Conservation (phyloP, 2,329 filamentous ascomycete genomes). For the Diaporthe vaccinii region DNA sequence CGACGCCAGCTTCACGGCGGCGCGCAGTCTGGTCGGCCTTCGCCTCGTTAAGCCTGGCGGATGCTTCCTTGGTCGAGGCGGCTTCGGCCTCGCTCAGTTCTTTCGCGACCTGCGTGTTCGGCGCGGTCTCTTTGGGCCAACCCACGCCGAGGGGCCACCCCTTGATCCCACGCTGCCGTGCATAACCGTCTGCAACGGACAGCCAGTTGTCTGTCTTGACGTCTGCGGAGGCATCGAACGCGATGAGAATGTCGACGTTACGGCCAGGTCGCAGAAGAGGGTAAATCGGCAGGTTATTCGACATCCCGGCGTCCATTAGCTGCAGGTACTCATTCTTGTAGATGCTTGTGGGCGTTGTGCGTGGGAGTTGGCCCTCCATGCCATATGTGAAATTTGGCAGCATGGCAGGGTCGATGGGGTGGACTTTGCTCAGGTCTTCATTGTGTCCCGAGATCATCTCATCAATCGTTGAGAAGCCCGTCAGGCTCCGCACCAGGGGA, state of each 20-base stretch:
- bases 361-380: constrained; percentile 81
- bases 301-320: constrained; percentile 98
- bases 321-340: constrained; percentile 79
- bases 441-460: constrained; percentile 85
- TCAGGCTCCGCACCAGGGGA: constrained; percentile 81
- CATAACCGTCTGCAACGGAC: constrained; percentile 92
- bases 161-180: constrained; percentile 87
- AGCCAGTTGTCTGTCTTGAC: constrained; percentile 97
- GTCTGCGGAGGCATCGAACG: constrained; percentile 95
- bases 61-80: constrained; percentile 70
- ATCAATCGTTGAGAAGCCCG: constrained; percentile 83
- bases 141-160: constrained; percentile 97
- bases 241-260: constrained; percentile 89
- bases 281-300: constrained; percentile 97
- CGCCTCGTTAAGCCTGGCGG: constrained; percentile 74
- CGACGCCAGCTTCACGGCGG: constrained; percentile 47
- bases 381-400: constrained; percentile 92
- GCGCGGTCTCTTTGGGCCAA: constrained; percentile 79
- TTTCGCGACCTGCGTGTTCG: constrained; percentile 70
- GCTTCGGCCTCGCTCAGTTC: constrained; percentile 79
- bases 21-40: constrained; percentile 60
- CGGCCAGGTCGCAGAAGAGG: constrained; percentile 90
- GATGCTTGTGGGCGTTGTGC: constrained; percentile 83
- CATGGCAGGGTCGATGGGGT: constrained; percentile 91
- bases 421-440: constrained; percentile 88